phyloP scores from a whole-genome alignment of 2,329 filamentous ascomycete genomes.

The Diaporthe nobilis region DNA sequence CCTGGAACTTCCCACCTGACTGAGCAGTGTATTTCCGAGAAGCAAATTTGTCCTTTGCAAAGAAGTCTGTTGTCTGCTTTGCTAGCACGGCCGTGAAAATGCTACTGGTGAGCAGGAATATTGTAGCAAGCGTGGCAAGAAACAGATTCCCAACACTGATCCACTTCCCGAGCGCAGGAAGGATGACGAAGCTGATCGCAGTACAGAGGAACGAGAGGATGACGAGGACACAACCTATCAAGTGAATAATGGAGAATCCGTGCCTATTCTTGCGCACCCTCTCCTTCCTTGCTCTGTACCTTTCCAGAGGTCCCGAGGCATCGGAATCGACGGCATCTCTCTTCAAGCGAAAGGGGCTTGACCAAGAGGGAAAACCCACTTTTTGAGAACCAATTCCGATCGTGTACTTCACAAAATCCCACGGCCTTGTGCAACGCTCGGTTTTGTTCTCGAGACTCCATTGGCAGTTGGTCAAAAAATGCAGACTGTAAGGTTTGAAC shows the following conservation, averaged over 20 bases:
- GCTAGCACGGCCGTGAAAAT: background rate
- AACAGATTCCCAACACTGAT: background rate
- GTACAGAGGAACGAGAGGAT: background rate
- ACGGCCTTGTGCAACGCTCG: background rate
- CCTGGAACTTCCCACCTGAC: background rate
- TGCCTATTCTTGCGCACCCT: too few species aligned
- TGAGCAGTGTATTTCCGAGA: too few species aligned
- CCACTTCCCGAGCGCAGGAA: background rate
- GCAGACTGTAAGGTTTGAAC: too few species aligned
- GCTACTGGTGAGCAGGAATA: conserved; percentile 5
- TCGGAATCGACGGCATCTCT: too few species aligned
- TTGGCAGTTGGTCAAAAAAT: background rate
- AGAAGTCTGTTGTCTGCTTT: too few species aligned
- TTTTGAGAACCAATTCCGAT: background rate
- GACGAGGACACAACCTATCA: background rate
- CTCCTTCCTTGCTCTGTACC: too few species aligned
- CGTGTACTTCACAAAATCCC: background rate
- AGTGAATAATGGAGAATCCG: background rate
- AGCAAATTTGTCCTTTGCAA: too few species aligned
- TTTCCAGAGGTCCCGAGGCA: too few species aligned
- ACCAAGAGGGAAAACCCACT: too few species aligned
- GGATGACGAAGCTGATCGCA: background rate
- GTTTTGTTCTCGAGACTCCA: background rate
- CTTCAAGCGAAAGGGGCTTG: too few species aligned
- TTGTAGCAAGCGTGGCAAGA: background rate